Base-by-base conservation (phyloP, 805 yeast species). In the Wickerhamiella qilinensis region DNA sequence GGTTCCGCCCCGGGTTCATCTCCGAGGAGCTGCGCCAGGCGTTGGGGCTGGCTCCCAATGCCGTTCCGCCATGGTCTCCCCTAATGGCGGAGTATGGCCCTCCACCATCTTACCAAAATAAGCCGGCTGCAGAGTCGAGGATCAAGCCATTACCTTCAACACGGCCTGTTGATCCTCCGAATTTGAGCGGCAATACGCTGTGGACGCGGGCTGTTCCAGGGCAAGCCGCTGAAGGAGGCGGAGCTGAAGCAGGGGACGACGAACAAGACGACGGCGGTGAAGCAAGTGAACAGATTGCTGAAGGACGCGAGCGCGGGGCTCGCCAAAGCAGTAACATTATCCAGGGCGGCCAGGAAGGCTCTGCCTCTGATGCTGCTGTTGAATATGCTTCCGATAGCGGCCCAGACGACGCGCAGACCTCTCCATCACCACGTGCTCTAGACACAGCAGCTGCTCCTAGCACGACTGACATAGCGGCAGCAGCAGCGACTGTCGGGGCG, bases 21-120 rank as follows among this genome's bases (percentile, higher is more conserved):
- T 73, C 85, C n/a, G 48, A 55, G 3, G 69, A 67, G 17, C 63
- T 88, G n/a, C 57, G 75, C 33, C 57, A 60, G 2, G 94, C 94
- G 0, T 58, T 88, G 47, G 85, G 81, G 0, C 62, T 85, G 48
- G 65, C 72, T 0, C 69, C 68, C 5, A 68, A 63, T 30, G 60
- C 63, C 1, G 67, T 76, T 4, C 84, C 85, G 2, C 94, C 95
- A 0, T 88, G 96, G 96, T 65, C 77, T 18, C 55, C 65, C 2
- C 68, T 69, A 28, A 77, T 86, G 81, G 67, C 67, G 38, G 64
- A 69, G 39, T 49, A 70, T 12, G 96, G 96, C 0, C 73, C 79
- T 20, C 94, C 97, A 0, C 94, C 94, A 0, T 67, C 84, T 16
- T 86, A 83, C 57, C 75, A 76, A 11, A 9, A 29, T 29, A 9